Evolutionary conservation across 106 monocot genomes (phyloP), one percentile per base, ranked within the genome.

Genomic region (Allium cepa): DNA sequence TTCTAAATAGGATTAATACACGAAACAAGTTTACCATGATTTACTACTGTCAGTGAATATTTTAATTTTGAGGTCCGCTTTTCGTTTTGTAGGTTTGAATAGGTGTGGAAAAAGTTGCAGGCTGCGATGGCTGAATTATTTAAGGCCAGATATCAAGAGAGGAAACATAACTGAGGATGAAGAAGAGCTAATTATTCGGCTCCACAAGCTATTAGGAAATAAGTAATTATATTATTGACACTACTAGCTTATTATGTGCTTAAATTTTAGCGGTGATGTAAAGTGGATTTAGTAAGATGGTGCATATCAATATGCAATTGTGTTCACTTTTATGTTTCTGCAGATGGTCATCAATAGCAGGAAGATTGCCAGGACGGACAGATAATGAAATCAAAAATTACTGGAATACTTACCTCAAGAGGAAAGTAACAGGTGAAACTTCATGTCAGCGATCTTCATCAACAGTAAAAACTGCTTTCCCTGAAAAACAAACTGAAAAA

Each of bases 51-150:
- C 7, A 15, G 15, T 15, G 15, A 55, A 12, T 15, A 55, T 55
- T 55, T 55, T 55, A 3, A 15, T 55, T 55, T 17, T 46, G 10
- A 36, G 11, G 10, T 62, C 4, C 18, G 27, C 10, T 10, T 28
- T 62, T 28, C 11, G 4, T 36, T 7, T 62, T 12, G 63, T 8
- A 66, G 66, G 66, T 49, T 26, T 66, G 50, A 66, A 66, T 12
- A 66, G 66, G 50, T 66, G 66, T 15, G 50, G 66, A 14, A 66
- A 66, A 15, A 66, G 66, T 18, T 66, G 66, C 50, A 66, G 66
- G 66, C 17, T 66, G 17, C 8, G 66, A 51, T 66, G 66, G 66
- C 50, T 66, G 49, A 66, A 66, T 11, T 66, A 66, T 50, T 50
- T 50, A 10, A 66, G 66, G 26, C 66, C 66, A 10, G 66, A 51